A percentile compares a stretch with the other conserved stretches of the same genome.
Evolutionary conservation across 2,329 filamentous ascomycete species (phyloP).

Genomic region (Penicillium hesseltinei): DNA sequence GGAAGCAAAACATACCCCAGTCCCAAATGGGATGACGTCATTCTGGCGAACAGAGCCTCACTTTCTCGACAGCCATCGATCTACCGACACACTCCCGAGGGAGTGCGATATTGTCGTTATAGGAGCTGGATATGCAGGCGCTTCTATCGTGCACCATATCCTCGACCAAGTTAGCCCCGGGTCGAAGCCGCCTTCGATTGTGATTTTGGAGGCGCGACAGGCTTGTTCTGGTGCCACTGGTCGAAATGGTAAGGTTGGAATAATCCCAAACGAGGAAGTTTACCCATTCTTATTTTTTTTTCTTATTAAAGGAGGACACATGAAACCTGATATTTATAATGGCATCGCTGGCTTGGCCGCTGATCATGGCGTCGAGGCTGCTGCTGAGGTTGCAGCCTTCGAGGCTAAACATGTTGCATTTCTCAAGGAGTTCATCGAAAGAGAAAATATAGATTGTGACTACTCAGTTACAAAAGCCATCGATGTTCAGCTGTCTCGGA

Average conservation of each 20-base stretch:
- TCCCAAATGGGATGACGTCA: conserved; percentile 27
- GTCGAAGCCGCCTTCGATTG: conserved; percentile 28
- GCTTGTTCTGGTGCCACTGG: conserved; percentile 46
- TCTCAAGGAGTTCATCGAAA: conserved; percentile 41
- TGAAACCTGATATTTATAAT: conserved; percentile 45
- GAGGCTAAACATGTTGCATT: conserved; percentile 42
- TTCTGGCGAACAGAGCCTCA: conserved; percentile 48
- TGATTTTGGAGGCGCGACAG: conserved; percentile 42
- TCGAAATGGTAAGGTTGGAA: conserved; percentile 36
- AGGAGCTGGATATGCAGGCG: conserved; percentile 48
- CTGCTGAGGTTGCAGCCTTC: conserved; percentile 40
- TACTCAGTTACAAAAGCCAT: conserved; percentile 39
- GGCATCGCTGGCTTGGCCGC: conserved; percentile 33
- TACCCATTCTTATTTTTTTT: not conserved
- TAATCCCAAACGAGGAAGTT: not conserved
- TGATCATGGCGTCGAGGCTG: conserved; percentile 37
- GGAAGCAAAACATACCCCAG: conserved; percentile 18
- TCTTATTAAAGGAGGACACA: conserved; percentile 35
- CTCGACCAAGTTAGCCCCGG: conserved; percentile 22
- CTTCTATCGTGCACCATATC: conserved; percentile 44
- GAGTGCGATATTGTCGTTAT: conserved; percentile 47
- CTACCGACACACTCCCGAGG: conserved; percentile 37
- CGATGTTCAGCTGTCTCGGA: conserved; percentile 39
- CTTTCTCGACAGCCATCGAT: conserved; percentile 43
- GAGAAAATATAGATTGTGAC: conserved; percentile 46